Evolutionary conservation across 345 rosid species (phyloP), one percentile per base, ranked within the genome.

Genomic region (Trapa bicornis): DNA sequence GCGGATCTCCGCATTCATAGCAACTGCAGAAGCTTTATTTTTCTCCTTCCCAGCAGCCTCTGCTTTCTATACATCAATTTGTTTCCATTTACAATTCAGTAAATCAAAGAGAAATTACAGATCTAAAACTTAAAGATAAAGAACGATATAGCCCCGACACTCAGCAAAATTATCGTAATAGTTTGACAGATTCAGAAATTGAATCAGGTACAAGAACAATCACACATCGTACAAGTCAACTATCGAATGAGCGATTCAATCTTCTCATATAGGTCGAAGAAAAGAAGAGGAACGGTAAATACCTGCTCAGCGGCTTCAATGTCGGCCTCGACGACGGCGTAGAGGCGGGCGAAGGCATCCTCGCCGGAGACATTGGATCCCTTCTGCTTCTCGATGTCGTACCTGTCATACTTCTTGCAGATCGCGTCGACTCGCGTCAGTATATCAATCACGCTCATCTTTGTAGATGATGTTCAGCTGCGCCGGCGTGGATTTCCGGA

Each of bases 1-100:
- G 43, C 99, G 99, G 68, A 95, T 84, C 87, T 95, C 99, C 41
- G 96, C 99, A 65, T 95, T 91, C 80, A 95, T 61, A 50, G 96
- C 96, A 68, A 95, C 99, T 12, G 86, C 89, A 67, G 99, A 79
- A 50, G 96, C 99, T 75, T 85, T 86, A 15, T 75, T 86, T 71
- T 86, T 91, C 86, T 91, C 97, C 64, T 77, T 95, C 2, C 89
- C 72, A 77, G 91, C 96, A 70, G 75, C 68, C 70, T 91, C 97
- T 63, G 90, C 93, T 89, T 94, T 94, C 99, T 94, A 75, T 45
- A 37, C 39, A 2, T 47, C 60, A 73, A 33, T 50, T 16, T 12
- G n/a, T 22, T 22, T 22, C 29, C 29, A 56, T 65, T 17, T 67
- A 65, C 66, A 56, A 37, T 15, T 43, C 64, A 61, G 41, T 36